These are phyloP conservation scores for Pichia californica DNA, from an alignment of 805 yeast species.

Conservation along the genomic window DNA sequence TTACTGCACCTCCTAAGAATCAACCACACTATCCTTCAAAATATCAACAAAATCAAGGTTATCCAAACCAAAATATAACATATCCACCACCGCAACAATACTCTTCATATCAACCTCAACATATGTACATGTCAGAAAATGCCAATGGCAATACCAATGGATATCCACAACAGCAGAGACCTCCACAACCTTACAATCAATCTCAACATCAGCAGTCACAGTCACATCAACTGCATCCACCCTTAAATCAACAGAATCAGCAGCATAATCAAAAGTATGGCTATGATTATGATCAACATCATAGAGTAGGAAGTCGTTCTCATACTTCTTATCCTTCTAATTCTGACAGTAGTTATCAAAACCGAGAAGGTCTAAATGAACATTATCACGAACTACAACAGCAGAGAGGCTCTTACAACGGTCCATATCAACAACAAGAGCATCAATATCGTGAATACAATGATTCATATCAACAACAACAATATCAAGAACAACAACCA, in stretches of 20 bases:
- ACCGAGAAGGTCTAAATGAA: neutral
- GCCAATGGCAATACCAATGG: neutral
- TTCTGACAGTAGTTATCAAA: too few species aligned
- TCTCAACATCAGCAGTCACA: too few species aligned
- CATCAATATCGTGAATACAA: neutral
- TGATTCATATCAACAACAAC: neutral
- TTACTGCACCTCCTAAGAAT: neutral
- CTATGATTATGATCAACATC: too few species aligned
- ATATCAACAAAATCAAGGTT: neutral
- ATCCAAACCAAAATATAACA: neutral
- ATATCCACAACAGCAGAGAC: slow-evolving; percentile 6
- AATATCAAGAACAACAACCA: neutral
- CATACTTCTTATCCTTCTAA: too few species aligned
- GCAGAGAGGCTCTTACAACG: slow-evolving; percentile 2
- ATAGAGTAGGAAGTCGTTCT: too few species aligned
- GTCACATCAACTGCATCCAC: too few species aligned
- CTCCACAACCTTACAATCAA: slow-evolving; percentile 1
- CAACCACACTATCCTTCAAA: neutral
- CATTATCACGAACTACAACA: neutral
- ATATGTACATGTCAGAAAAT: neutral
- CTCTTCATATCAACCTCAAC: neutral
- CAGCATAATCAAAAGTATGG: too few species aligned
- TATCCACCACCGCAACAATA: slow-evolving; percentile 4
- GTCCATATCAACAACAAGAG: neutral
- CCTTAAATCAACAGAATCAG: too few species aligned